Evolutionary conservation across 2,329 filamentous ascomycete species (phyloP), one percentile per base, ranked within the genome.

Genomic region (Coleophoma cylindrospora): DNA sequence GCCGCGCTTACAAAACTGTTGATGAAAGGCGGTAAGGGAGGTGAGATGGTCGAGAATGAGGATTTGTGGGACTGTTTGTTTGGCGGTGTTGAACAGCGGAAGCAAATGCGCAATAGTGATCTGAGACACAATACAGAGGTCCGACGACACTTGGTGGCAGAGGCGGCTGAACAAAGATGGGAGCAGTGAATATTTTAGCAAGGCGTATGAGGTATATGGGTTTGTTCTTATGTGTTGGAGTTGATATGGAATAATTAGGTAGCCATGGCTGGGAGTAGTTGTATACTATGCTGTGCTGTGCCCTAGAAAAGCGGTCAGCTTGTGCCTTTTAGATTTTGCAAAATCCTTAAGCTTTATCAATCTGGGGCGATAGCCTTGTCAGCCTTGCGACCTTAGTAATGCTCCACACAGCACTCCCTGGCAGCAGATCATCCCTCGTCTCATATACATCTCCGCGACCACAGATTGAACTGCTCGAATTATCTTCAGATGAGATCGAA

Each of bases 61-160:
- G 92, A 96, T 65, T 64, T 97, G 40, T 96, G 91, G 92, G 81
- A 83, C 55, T 97, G 92, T 67, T 70, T 96, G 1, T 96, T 96
- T 73, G 87, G 88, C 36, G 56, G 57, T n/a, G 53, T 47, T 40
- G 45, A 40, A 17, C 53, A 54, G 45, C 45, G 49, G 48, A 53
- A 43, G 50, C n/a, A 34, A 5, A 40, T 46, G 38, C 47, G 50
- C 19, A 50, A 41, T 34, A 37, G 48, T 32, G 40, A 51, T 13
- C 40, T 57, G 33, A 54, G 54, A 44, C 46, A 51, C 38, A 54
- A 62, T 54, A 21, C 43, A 19, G 62, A 59, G 45, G 52, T 64
- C n/a, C 52, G 50, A 3, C 53, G 60, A 45, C 52, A 63, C 47
- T 58, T 83, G 52, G 71, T 79, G 54, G 76, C 70, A 7, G 76